phyloP scores from a whole-genome alignment of 1,284 basidiomycete genomes.

The Boletus semigastroideus region DNA sequence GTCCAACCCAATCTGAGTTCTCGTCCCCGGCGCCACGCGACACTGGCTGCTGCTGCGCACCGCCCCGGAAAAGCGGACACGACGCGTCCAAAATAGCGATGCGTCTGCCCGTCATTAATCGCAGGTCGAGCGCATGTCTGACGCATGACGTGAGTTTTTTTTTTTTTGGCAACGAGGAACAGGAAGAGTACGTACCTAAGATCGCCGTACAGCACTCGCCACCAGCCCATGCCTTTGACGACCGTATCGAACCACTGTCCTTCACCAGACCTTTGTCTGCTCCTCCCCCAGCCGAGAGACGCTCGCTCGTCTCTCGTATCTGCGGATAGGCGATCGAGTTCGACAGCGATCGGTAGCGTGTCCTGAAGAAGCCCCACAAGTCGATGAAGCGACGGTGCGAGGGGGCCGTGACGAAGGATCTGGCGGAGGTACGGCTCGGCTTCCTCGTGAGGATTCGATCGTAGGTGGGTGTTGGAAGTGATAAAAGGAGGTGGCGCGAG shows the following conservation, averaged over 20 bases:
- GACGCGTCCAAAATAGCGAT: constrained; percentile 70
- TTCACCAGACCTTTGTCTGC: constrained; percentile 11
- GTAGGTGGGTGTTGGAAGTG: constrained; percentile 14
- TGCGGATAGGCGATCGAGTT: constrained; percentile 60
- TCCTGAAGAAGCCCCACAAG: constrained; percentile 68
- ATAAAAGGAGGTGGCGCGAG: constrained; percentile 25
- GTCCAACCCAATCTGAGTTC: constrained; percentile 33
- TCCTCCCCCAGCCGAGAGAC: constrained; percentile 25
- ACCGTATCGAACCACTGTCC: constrained; percentile 57
- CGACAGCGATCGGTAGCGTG: constrained; percentile 70
- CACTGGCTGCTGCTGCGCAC: not conserved
- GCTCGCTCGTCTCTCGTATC: constrained; percentile 7
- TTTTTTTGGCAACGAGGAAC: no score
- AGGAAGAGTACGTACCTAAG: constrained; percentile 40
- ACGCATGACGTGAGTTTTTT: not conserved
- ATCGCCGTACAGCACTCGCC: constrained; percentile 68
- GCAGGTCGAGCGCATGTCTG: constrained; percentile 77
- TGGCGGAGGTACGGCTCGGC: constrained; percentile 68
- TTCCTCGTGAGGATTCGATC: constrained; percentile 69
- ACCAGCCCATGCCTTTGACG: constrained; percentile 79
- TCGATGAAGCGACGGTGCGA: constrained; percentile 60
- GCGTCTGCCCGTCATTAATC: constrained; percentile 64
- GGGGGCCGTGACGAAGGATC: constrained; percentile 60
- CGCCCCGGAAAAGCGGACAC: constrained; percentile 50
- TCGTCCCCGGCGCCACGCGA: not conserved